Percentiles rank a stretch among this genome's conserved stretches.
Conservation (phyloP, 805 yeast species). For the Lipomyces sp. region DNA sequence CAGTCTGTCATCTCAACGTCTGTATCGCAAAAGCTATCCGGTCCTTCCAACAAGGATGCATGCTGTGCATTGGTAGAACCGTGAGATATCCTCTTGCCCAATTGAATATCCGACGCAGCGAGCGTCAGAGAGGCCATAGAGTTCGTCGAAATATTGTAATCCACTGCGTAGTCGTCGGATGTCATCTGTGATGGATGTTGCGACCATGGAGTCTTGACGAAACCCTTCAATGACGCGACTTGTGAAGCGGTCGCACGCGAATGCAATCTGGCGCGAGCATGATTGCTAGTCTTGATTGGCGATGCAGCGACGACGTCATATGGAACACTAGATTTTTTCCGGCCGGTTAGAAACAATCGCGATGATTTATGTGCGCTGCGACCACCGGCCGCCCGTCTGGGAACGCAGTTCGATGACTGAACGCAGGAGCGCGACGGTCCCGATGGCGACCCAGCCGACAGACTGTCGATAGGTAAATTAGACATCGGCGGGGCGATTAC, state of each 20-base stretch:
- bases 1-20: background rate
- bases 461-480: background rate
- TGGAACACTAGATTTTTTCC: background rate
- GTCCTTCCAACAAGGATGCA: background rate
- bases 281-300: background rate
- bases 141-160: background rate
- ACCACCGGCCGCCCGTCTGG: constrained; percentile 1
- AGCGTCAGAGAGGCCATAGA: background rate
- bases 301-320: background rate
- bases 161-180: background rate
- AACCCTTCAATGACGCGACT: background rate
- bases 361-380: background rate
- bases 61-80: background rate
- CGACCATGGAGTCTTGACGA: background rate
- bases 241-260: background rate
- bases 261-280: background rate
- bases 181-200: background rate
- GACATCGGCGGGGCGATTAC: background rate
- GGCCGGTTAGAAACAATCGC: background rate
- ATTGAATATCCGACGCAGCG: background rate
- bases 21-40: background rate
- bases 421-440: background rate
- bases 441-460: background rate
- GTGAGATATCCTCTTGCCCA: background rate
- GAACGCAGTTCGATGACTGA: background rate